Percentiles rank a stretch among this genome's conserved stretches.
These are phyloP conservation scores for Noccaea bulbosa DNA, from an alignment of 345 rosid species.

Conservation along the genomic window DNA sequence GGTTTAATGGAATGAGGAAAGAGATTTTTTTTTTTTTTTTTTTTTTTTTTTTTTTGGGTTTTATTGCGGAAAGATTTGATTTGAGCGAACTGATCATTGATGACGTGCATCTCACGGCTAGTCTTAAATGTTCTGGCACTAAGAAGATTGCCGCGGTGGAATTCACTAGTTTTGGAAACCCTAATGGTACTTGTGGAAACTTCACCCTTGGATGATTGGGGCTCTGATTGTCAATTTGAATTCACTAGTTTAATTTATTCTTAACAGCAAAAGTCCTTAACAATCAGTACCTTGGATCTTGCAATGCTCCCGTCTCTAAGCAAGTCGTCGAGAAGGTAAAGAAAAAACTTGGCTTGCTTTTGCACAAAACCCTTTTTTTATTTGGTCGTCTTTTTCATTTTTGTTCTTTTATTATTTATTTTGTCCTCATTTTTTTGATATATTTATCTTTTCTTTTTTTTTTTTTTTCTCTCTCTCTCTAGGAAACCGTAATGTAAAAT, in stretches of 20 bases:
- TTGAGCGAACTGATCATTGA: conserved; percentile 74
- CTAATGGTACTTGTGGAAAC: conserved; percentile 71
- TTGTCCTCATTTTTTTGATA: too few species aligned
- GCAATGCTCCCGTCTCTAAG: conserved; percentile 56
- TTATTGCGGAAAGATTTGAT: conserved; percentile 81
- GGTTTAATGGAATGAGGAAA: conserved; percentile 69
- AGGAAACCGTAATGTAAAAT: too few species aligned
- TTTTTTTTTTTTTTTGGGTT: too few species aligned
- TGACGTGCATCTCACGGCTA: conserved; percentile 52
- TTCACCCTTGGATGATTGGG: conserved; percentile 54
- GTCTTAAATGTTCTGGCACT: conserved; percentile 52
- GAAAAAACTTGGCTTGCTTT: background rate
- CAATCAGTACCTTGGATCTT: conserved; percentile 60
- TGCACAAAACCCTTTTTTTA: too few species aligned
- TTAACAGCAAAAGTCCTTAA: too few species aligned
- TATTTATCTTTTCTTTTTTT: too few species aligned
- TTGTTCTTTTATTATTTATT: too few species aligned
- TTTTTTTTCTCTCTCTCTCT: too few species aligned
- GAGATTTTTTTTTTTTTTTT: too few species aligned
- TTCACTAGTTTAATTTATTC: too few species aligned
- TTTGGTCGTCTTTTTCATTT: too few species aligned
- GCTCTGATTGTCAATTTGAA: too few species aligned
- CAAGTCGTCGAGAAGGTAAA: conserved; percentile 65
- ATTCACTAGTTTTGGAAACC: conserved; percentile 84
- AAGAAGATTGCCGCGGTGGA: conserved; percentile 61